Base-by-base conservation (phyloP, 345 rosid species). In the Eucalyptus lansdowneana region DNA sequence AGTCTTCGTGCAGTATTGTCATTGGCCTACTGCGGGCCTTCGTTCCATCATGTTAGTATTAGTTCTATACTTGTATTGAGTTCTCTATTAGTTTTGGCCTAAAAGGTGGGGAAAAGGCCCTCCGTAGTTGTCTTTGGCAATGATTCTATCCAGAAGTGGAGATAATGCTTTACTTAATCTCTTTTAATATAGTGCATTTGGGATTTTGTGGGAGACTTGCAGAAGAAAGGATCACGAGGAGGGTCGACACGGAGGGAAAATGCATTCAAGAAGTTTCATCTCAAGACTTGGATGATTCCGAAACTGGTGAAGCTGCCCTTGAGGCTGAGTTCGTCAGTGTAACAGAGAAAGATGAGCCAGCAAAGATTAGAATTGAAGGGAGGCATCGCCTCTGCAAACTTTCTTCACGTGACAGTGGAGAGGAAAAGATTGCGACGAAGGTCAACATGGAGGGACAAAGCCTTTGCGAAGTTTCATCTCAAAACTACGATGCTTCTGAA, bases 311-410 rank as follows among this genome's bases (percentile, higher is more conserved):
- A 87, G 81, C 83, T 19, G 45, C 54, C 87, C 24, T 24, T 45
- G 86, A 86, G 88, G 47, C 49, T 54, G 56, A 51, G 51, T n/a
- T 86, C 7, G 42, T 51, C n/a, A 76, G 54, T 53, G 51, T 13
- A 45, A 47, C 10, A 19, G 88, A 88, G 50, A 40, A 76, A n/a
- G 54, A 60, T 76, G 89, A 92, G 89, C 92, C 91, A 11, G 89
- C 42, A 24, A 94, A 94, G 92, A 92, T 93, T 58, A 94, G 91
- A 91, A 93, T 94, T 44, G 90, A 93, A 91, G 97, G 98, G 44
- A 92, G 93, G 87, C 93, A 94, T n/a, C 93, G 96, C 24, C 94
- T 95, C 40, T 96, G 95, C 90, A 95, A 93, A 91, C 87, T 95
- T 89, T 93, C 96, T 80, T 88, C 94, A 86, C 87, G 87, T 87